Percentiles rank a stretch among this genome's conserved stretches.
Evolutionary conservation across 2,329 filamentous ascomycete genomes (phyloP).

Genomic region (Fusarium tupiense): DNA sequence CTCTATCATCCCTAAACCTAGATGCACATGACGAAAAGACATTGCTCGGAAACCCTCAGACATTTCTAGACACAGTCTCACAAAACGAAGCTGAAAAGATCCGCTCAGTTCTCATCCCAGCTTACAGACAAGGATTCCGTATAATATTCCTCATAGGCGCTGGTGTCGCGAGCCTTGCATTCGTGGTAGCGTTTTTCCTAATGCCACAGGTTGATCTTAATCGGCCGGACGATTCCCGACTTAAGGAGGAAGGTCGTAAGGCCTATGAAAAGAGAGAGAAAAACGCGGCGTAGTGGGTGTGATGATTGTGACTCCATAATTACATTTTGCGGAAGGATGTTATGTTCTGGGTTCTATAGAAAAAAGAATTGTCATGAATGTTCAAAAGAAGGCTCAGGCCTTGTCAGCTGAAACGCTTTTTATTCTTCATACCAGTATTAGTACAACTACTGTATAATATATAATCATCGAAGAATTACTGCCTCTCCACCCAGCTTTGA

Average conservation of each 20-base stretch:
- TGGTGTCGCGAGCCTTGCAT: slow-evolving; percentile 48
- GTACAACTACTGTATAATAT: background rate
- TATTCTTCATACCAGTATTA: background rate
- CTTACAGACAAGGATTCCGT: slow-evolving; percentile 50
- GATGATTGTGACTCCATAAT: background rate
- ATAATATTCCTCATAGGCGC: slow-evolving; percentile 53
- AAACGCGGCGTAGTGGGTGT: background rate
- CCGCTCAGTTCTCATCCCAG: slow-evolving; percentile 47
- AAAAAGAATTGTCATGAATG: accelerated
- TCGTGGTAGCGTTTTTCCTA: slow-evolving; percentile 50
- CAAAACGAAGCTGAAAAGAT: slow-evolving; percentile 44
- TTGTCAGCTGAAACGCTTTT: background rate
- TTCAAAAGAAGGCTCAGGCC: background rate
- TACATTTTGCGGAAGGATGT: background rate
- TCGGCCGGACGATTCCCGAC: slow-evolving; percentile 49
- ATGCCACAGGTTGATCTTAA: slow-evolving; percentile 53
- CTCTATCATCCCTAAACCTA: slow-evolving; percentile 43
- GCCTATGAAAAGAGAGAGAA: slow-evolving; percentile 28
- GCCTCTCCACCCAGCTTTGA: background rate
- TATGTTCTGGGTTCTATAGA: background rate
- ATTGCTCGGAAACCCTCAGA: slow-evolving; percentile 48
- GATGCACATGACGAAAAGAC: slow-evolving; percentile 34
- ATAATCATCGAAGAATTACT: background rate
- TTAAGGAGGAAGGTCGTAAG: slow-evolving; percentile 49
- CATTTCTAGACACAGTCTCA: slow-evolving; percentile 45